Percentiles rank a stretch among this genome's conserved stretches.
phyloP scores from a whole-genome alignment of 495 filamentous ascomycete species.

The Cladorrhinum samala region DNA sequence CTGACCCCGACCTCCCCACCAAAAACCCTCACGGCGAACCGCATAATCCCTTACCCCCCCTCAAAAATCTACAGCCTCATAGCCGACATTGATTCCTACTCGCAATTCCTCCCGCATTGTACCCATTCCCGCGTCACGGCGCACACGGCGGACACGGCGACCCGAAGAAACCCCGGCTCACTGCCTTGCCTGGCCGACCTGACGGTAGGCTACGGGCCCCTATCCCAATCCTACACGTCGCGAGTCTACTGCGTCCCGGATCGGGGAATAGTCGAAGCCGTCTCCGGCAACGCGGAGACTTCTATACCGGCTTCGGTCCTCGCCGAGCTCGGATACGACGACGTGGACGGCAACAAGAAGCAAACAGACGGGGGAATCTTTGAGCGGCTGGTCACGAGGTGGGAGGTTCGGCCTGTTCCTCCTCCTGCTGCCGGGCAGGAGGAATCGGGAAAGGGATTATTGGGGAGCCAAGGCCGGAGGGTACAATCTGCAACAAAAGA shows the following conservation, averaged over 20 bases:
- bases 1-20: too few relatives aligned
- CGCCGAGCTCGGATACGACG: conserved; percentile 26
- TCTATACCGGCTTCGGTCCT: conserved; percentile 36
- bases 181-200: conserved; percentile 72
- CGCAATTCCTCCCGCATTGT: conserved; percentile 26
- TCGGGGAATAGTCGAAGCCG: conserved; percentile 61
- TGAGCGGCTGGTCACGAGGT: conserved; percentile 67
- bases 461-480: too few relatives aligned
- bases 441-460: conserved; percentile 31
- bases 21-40: conserved; percentile 58
- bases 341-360: background rate
- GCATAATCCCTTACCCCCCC: conserved; percentile 73
- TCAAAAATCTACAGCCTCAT: conserved; percentile 70
- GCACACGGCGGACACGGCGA: too few relatives aligned
- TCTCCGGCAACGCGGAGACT: conserved; percentile 53
- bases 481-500: too few relatives aligned
- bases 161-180: conserved; percentile 7
- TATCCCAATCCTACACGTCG: conserved; percentile 75
- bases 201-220: conserved; percentile 73
- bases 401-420: conserved; percentile 52
- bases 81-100: conserved; percentile 77
- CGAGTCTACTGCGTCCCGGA: conserved; percentile 60
- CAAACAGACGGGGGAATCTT: conserved; percentile 53
- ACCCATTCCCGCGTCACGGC: conserved; percentile 9
- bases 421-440: conserved; percentile 12